Conservation (phyloP, 2,329 filamentous ascomycete species). For the Aspergillus tamarii region DNA sequence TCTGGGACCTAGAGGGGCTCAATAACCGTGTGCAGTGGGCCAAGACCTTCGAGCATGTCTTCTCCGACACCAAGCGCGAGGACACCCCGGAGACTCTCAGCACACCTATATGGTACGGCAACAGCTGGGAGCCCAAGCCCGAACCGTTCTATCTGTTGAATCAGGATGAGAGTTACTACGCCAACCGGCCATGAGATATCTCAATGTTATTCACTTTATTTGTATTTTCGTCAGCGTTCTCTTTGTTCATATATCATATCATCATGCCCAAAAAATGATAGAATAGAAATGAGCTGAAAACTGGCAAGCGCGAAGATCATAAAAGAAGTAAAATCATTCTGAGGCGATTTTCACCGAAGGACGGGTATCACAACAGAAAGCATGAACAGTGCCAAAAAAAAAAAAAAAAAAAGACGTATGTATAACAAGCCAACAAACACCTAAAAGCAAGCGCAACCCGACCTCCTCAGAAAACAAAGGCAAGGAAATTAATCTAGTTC, state of each 20-base stretch:
- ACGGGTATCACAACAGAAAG: neutral
- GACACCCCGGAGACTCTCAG: slow-evolving; percentile 34
- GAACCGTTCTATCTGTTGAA: slow-evolving; percentile 37
- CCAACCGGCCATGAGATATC: neutral
- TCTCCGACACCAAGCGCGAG: slow-evolving; percentile 24
- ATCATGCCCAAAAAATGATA: neutral
- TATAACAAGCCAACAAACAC: neutral
- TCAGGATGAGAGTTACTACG: slow-evolving; percentile 36
- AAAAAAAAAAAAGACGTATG: neutral
- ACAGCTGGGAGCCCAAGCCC: slow-evolving; percentile 36
- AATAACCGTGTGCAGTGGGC: slow-evolving; percentile 49
- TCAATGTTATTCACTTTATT: neutral
- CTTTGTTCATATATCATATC: neutral
- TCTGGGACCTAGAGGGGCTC: slow-evolving; percentile 44
- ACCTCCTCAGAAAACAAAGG: neutral
- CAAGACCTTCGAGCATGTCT: slow-evolving; percentile 45
- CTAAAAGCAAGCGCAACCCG: neutral
- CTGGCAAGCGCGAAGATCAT: neutral
- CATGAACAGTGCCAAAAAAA: neutral
- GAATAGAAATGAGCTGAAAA: neutral
- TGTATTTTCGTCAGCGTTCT: neutral
- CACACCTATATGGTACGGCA: slow-evolving; percentile 41
- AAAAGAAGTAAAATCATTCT: neutral
- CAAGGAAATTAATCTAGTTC: neutral
- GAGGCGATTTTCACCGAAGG: neutral